Percentiles rank a stretch among this genome's conserved stretches.
phyloP scores from a whole-genome alignment of 495 filamentous ascomycete species.

The Aspergillus campestris region DNA sequence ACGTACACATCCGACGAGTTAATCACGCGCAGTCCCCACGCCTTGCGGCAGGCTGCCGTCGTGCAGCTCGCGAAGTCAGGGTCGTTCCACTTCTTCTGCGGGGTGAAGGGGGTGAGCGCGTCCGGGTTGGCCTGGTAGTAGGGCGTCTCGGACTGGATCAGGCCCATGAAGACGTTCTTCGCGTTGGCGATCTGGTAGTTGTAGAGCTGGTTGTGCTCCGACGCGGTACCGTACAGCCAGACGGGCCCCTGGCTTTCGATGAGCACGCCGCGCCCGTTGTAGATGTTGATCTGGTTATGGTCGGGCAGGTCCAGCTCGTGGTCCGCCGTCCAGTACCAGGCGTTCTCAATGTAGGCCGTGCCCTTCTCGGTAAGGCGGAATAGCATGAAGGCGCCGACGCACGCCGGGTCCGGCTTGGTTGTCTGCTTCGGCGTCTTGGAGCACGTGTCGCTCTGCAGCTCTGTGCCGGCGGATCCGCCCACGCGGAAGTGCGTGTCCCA shows the following conservation, averaged over 20 bases:
- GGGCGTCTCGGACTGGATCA: slow-evolving; percentile 88
- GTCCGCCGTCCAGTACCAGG: slow-evolving; percentile 93
- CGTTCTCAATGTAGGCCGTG: slow-evolving; percentile 79
- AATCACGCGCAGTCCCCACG: slow-evolving; percentile 77
- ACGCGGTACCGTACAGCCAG: slow-evolving; percentile 67
- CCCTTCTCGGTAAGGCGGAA: slow-evolving; percentile 67
- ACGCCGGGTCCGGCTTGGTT: slow-evolving; percentile 46
- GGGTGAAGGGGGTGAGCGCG: slow-evolving; percentile 57
- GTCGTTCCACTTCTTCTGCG: slow-evolving; percentile 58
- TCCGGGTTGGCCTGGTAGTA: slow-evolving; percentile 87
- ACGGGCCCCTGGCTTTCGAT: slow-evolving; percentile 54
- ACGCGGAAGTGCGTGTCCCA: slow-evolving; percentile 91
- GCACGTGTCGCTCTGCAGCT: slow-evolving; percentile 69
- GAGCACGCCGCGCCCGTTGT: slow-evolving; percentile 80
- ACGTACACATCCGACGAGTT: slow-evolving; percentile 58
- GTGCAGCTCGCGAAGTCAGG: slow-evolving; percentile 64
- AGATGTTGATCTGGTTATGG: slow-evolving; percentile 81
- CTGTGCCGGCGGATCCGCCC: slow-evolving; percentile 72
- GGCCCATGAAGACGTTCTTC: slow-evolving; percentile 71
- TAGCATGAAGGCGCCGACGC: slow-evolving; percentile 70
- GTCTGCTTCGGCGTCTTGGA: slow-evolving; percentile 50
- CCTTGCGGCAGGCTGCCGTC: slow-evolving; percentile 58
- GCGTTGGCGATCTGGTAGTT: slow-evolving; percentile 80
- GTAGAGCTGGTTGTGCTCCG: slow-evolving; percentile 87
- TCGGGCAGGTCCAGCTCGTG: slow-evolving; percentile 76